phyloP scores from a whole-genome alignment of 306 rosid species.

The Malus fusca region DNA sequence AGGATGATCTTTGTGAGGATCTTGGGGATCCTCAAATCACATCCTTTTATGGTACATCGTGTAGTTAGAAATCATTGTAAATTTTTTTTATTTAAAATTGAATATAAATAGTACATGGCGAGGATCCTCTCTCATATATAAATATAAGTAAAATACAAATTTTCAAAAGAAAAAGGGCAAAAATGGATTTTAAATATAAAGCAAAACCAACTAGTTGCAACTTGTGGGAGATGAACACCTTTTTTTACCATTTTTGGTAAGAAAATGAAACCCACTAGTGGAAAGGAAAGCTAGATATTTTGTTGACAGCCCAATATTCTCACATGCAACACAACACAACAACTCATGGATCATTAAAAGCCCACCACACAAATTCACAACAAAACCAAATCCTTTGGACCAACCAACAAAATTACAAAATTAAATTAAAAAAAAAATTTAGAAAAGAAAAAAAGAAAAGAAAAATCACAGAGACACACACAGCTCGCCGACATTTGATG shows the following conservation, averaged over 20 bases:
- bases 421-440: neutral
- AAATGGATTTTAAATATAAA: neutral
- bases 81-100: no score
- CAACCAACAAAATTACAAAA: neutral
- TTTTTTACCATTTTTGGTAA: neutral
- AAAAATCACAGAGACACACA: neutral
- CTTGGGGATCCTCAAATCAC: no score
- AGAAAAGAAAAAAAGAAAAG: neutral
- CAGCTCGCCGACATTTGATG: slow-evolving; percentile 28
- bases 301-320: neutral
- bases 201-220: neutral
- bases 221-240: neutral
- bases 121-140: no score
- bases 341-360: neutral
- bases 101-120: no score
- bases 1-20: no score
- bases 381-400: neutral
- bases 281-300: neutral
- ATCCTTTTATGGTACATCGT: no score
- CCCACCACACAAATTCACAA: neutral
- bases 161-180: neutral
- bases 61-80: no score
- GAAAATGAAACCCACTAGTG: neutral
- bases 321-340: no score
- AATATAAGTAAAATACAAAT: no score